A percentile compares a stretch with the other conserved stretches of the same genome.
phyloP scores from a whole-genome alignment of 2,329 filamentous ascomycete species.

The Gnomoniopsis smithogilvyi region DNA sequence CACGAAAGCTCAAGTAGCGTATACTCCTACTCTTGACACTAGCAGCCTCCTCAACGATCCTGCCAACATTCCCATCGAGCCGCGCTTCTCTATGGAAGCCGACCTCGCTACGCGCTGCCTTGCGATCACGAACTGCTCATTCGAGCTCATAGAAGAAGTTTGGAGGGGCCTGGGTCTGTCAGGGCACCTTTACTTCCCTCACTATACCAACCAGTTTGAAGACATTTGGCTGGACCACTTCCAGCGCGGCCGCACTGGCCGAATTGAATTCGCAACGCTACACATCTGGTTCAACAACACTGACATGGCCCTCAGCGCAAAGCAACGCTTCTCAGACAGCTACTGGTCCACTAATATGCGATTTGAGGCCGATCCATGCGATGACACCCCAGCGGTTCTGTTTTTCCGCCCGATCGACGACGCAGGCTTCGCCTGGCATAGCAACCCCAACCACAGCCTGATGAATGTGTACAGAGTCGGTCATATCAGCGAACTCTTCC shows the following conservation, averaged over 20 bases:
- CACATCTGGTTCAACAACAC: conserved; percentile 13
- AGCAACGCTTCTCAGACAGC: neutral
- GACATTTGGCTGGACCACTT: conserved; percentile 10
- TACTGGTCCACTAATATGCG: neutral
- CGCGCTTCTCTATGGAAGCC: neutral
- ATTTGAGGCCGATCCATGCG: conserved; percentile 12
- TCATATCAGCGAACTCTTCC: neutral
- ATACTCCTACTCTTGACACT: neutral
- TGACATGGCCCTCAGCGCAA: neutral
- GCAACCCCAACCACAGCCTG: neutral
- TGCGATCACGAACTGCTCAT: neutral
- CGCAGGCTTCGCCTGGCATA: neutral
- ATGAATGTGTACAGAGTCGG: neutral
- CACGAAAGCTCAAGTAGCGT: neutral
- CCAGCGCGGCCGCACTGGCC: neutral
- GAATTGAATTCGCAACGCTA: neutral
- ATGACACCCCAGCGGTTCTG: neutral
- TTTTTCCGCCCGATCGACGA: neutral
- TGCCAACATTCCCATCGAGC: neutral
- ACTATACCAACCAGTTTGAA: conserved; percentile 10
- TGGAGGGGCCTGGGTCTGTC: neutral
- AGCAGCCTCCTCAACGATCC: neutral
- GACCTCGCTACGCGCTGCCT: conserved; percentile 4
- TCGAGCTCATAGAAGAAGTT: neutral
- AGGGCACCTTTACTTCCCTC: neutral